phyloP scores from a whole-genome alignment of 495 filamentous ascomycete species.

The Annulohypoxylon bovei region DNA sequence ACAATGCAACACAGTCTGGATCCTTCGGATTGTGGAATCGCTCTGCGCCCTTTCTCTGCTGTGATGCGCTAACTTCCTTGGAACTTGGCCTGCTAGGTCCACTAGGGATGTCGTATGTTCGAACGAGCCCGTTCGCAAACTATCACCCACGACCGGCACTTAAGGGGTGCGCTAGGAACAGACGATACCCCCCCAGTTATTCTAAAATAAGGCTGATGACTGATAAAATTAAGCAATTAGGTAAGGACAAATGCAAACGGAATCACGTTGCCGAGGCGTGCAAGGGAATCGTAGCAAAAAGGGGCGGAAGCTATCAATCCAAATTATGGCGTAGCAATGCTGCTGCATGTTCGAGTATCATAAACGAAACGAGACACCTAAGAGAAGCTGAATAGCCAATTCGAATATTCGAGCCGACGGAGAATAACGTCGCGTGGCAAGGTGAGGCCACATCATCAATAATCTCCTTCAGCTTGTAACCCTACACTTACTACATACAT shows the following conservation, averaged over 20 bases:
- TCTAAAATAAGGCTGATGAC: conserved; percentile 26
- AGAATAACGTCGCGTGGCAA: not conserved
- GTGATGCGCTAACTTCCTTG: conserved; percentile 13
- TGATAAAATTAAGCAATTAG: conserved; percentile 8
- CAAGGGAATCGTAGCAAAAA: not conserved
- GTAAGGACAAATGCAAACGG: conserved; percentile 2
- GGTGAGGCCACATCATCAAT: conserved; percentile 1
- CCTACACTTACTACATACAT: not conserved
- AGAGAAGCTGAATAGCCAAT: not conserved
- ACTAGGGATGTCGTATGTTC: conserved; percentile 19
- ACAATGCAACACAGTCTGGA: conserved; percentile 32
- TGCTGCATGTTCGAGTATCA: not conserved
- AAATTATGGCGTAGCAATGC: conserved; percentile 24
- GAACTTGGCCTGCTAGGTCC: conserved; percentile 10
- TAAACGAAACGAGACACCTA: not conserved
- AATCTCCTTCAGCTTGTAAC: conserved; percentile 4
- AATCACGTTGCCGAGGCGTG: not conserved
- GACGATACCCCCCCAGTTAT: not conserved
- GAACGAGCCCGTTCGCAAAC: not conserved
- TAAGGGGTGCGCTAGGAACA: conserved; percentile 8
- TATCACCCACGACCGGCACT: conserved; percentile 3
- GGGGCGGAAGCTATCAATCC: not conserved
- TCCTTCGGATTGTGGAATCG: not conserved
- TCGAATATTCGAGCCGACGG: not conserved
- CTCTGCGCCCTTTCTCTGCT: not conserved